phyloP scores from a whole-genome alignment of 1,139 yeast species.

The Cylindricascospora bacillispora region DNA sequence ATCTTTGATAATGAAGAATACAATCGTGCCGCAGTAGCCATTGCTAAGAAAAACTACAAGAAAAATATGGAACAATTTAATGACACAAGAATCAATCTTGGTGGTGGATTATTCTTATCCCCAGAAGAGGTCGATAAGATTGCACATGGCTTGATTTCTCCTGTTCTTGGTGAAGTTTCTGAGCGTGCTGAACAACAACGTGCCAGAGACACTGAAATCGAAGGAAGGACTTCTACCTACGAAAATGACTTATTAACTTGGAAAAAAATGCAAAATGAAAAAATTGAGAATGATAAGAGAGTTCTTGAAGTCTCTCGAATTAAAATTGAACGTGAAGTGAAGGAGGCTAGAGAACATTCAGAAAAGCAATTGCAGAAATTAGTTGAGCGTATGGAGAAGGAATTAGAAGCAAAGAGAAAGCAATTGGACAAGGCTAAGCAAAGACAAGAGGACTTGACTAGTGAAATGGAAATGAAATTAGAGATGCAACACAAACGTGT shows the following conservation, averaged over 20 bases:
- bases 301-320: constrained; percentile 15
- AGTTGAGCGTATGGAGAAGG: constrained; percentile 18
- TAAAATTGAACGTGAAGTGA: constrained; percentile 23
- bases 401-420: constrained; percentile 21
- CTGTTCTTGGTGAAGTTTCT: constrained; percentile 69
- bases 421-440: constrained; percentile 20
- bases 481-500: constrained; percentile 10
- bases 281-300: constrained; percentile 17
- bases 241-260: constrained; percentile 5
- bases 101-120: constrained; percentile 78
- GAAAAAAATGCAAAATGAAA: constrained; percentile 11
- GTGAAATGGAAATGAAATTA: constrained; percentile 15
- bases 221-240: constrained; percentile 5
- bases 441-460: constrained; percentile 17
- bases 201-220: constrained; percentile 48
- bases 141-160: constrained; percentile 74
- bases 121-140: constrained; percentile 65
- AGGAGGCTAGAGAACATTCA: constrained; percentile 13
- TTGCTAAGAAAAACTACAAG: constrained; percentile 46
- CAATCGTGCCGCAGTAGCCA: constrained; percentile 38
- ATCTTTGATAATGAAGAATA: constrained; percentile 28
- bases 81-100: constrained; percentile 42
- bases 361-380: constrained; percentile 22
- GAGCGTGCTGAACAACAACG: constrained; percentile 64
- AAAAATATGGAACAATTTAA: constrained; percentile 10